Percentiles rank a stretch among this genome's conserved stretches.
Conservation (phyloP, 257 asterid species). For the Petunia secreta region DNA sequence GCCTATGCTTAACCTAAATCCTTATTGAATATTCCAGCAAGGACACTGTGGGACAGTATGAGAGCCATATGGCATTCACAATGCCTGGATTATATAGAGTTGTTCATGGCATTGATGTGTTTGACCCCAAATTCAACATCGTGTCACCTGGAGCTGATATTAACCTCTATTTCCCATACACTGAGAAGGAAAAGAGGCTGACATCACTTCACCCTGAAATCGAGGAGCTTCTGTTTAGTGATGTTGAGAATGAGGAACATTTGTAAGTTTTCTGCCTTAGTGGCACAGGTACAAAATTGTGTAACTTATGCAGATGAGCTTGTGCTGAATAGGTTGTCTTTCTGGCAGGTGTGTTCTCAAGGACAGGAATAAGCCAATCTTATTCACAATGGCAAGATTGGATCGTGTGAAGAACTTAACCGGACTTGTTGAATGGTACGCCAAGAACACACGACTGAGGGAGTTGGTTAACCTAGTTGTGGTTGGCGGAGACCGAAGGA, state of each 20-base stretch:
- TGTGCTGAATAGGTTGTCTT: neutral
- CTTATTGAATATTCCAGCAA: constrained; percentile 50
- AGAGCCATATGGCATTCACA: constrained; percentile 95
- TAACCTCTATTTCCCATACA: constrained; percentile 66
- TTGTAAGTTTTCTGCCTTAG: constrained; percentile 51
- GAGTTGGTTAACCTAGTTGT: constrained; percentile 77
- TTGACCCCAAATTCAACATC: constrained; percentile 96
- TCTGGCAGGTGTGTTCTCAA: constrained; percentile 70
- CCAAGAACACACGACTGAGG: constrained; percentile 79
- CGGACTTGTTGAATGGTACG: constrained; percentile 85
- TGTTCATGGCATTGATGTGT: constrained; percentile 90
- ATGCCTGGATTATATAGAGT: constrained; percentile 97
- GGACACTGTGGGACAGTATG: constrained; percentile 95
- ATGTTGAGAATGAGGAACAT: constrained; percentile 85
- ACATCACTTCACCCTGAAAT: constrained; percentile 78
- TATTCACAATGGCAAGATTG: constrained; percentile 95
- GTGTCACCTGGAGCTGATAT: constrained; percentile 95
- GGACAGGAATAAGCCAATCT: constrained; percentile 76
- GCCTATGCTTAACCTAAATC: neutral
- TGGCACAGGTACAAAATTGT: neutral
- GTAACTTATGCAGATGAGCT: neutral
- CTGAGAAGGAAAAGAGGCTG: constrained; percentile 73
- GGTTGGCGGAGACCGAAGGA: constrained; percentile 91
- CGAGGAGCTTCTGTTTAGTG: constrained; percentile 78
- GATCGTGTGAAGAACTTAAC: constrained; percentile 90